These are phyloP conservation scores for Myxozyma sirexii DNA, from an alignment of 805 yeast genomes.

Conservation along the genomic window DNA sequence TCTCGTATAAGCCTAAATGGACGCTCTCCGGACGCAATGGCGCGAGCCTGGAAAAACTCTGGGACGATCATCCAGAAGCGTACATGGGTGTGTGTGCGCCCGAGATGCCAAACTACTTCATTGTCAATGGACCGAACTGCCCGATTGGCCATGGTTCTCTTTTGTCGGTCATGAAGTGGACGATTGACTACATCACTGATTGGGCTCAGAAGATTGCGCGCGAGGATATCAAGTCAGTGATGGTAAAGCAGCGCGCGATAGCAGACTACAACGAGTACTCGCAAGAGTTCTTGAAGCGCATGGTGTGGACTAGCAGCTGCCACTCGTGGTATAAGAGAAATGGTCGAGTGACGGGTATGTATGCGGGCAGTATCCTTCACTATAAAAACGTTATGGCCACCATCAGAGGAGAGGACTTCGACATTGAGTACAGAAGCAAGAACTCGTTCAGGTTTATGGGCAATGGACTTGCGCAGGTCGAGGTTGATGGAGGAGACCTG, in stretches of 20 bases:
- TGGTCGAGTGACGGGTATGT: conserved; percentile 16
- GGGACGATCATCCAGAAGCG: conserved; percentile 21
- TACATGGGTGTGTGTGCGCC: conserved; percentile 23
- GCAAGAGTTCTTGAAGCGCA: conserved; percentile 7
- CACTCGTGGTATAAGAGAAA: conserved; percentile 14
- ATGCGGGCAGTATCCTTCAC: conserved; percentile 24
- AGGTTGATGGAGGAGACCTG: background rate
- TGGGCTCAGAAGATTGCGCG: conserved; percentile 16
- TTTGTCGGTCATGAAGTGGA: conserved; percentile 7
- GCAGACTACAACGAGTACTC: background rate
- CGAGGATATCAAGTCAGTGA: conserved; percentile 14
- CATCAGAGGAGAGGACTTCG: conserved; percentile 25
- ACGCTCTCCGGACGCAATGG: conserved; percentile 23
- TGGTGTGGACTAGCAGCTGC: conserved; percentile 4
- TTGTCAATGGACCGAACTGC: conserved; percentile 25
- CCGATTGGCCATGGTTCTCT: conserved; percentile 9
- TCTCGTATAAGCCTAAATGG: conserved; percentile 23
- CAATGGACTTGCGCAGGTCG: conserved; percentile 3
- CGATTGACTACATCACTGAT: conserved; percentile 7
- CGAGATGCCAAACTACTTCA: conserved; percentile 29
- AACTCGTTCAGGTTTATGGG: conserved; percentile 10
- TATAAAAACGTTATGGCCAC: background rate
- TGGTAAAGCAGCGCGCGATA: background rate
- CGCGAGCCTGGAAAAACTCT: conserved; percentile 15
- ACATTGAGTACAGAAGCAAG: conserved; percentile 3